These are phyloP conservation scores for Rhodotorula sp. DNA, from an alignment of 1,284 basidiomycete species.

Conservation along the genomic window DNA sequence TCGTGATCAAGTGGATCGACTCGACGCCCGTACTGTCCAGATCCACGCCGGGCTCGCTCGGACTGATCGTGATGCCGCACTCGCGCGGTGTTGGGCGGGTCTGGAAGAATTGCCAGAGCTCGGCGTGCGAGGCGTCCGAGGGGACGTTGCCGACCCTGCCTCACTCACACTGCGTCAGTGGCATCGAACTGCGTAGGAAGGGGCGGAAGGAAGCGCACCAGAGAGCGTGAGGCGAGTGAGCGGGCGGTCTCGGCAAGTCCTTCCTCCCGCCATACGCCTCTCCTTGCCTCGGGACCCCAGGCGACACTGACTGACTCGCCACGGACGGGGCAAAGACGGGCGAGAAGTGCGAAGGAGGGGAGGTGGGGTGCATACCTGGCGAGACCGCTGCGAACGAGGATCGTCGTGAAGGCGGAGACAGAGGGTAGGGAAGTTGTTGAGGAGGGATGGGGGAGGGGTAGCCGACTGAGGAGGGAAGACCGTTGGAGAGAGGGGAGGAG, in stretches of 20 bases:
- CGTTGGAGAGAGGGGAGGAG: neutral
- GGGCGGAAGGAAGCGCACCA: conserved; percentile 16
- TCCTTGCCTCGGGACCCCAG: neutral
- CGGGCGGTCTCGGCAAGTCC: conserved; percentile 42
- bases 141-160: conserved; percentile 85
- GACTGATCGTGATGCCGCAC: conserved; percentile 13
- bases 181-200: neutral
- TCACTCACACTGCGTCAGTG: neutral
- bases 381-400: too few relatives aligned
- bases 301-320: neutral
- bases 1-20: conserved; percentile 86
- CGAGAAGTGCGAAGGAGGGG: neutral
- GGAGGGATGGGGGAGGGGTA: neutral
- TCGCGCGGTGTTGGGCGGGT: conserved; percentile 44
- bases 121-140: conserved; percentile 74
- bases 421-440: neutral
- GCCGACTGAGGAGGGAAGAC: neutral
- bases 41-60: conserved; percentile 25
- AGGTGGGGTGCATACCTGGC: too few relatives aligned
- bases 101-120: conserved; percentile 84
- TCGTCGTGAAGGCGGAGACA: neutral
- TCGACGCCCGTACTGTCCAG: conserved; percentile 61
- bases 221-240: conserved; percentile 40
- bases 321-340: neutral
- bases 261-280: neutral